Percentiles rank a stretch among this genome's conserved stretches.
These are phyloP conservation scores for Naganishia onofrii DNA, from an alignment of 768 basidiomycete genomes.

Conservation along the genomic window DNA sequence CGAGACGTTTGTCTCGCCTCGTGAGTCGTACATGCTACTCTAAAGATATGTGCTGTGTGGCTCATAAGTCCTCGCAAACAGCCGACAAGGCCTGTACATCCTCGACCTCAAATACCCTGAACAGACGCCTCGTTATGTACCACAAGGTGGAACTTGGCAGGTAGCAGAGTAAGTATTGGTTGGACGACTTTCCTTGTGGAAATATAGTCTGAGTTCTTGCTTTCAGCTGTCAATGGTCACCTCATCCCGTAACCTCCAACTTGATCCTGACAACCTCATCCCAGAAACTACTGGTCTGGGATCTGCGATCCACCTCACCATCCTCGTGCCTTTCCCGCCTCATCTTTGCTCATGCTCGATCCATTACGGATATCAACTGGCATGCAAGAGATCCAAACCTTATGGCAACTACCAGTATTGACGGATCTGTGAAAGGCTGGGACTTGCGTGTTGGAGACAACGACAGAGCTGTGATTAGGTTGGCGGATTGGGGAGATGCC, in stretches of 20 bases:
- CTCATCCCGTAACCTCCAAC: conserved; percentile 48
- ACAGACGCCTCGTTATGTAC: conserved; percentile 85
- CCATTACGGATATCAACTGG: conserved; percentile 99
- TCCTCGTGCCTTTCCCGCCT: conserved; percentile 80
- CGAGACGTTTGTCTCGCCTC: conserved; percentile 87
- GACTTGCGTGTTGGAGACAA: conserved; percentile 65
- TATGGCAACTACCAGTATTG: conserved; percentile 86
- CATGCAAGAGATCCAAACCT: conserved; percentile 77
- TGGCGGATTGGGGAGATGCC: conserved; percentile 63
- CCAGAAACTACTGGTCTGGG: conserved; percentile 74
- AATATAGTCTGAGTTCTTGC: neutral
- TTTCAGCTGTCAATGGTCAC: conserved; percentile 51
- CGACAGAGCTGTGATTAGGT: conserved; percentile 63
- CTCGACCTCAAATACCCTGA: conserved; percentile 87
- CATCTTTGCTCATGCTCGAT: conserved; percentile 83
- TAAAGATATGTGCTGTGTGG: neutral
- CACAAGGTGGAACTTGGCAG: conserved; percentile 95
- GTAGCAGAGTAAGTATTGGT: conserved; percentile 56
- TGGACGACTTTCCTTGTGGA: neutral
- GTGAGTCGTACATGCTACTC: conserved; percentile 55
- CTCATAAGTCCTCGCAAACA: conserved; percentile 47
- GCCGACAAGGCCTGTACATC: conserved; percentile 84
- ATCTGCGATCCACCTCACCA: conserved; percentile 63
- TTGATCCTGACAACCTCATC: conserved; percentile 51
- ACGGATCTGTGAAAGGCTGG: conserved; percentile 94